These are phyloP conservation scores for Senecio squalidus DNA, from an alignment of 140 eudicot species.

Conservation along the genomic window DNA sequence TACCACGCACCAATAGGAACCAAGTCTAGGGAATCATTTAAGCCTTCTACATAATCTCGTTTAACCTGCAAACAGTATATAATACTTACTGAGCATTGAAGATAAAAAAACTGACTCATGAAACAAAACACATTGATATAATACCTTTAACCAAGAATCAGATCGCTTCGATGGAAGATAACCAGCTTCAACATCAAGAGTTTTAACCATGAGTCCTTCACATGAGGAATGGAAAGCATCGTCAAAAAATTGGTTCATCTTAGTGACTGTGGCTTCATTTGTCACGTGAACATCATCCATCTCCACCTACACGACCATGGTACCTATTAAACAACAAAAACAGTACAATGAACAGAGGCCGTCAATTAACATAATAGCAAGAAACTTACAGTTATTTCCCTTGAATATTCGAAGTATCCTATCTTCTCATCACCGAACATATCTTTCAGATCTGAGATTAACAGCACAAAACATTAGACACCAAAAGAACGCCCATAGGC, in stretches of 20 bases:
- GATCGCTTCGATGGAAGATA: conserved; percentile 93
- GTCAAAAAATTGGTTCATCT: conserved; percentile 65
- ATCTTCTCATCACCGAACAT: conserved; percentile 57
- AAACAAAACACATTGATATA: conserved; percentile 6
- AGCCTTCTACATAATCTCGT: conserved; percentile 82
- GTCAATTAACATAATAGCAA: conserved; percentile 2
- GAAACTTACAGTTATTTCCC: conserved; percentile 62
- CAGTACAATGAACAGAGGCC: not conserved
- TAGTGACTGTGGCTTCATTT: conserved; percentile 56
- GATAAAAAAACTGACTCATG: not conserved
- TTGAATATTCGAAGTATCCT: conserved; percentile 78
- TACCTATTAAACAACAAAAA: conserved; percentile 1
- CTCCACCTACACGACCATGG: conserved; percentile 56
- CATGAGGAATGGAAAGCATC: conserved; percentile 82
- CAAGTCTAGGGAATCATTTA: conserved; percentile 86
- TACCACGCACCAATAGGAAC: conserved; percentile 99
- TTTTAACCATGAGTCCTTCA: conserved; percentile 96
- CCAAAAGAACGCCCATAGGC: not conserved
- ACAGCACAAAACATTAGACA: conserved; percentile 13
- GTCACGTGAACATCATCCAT: conserved; percentile 56
- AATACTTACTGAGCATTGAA: not conserved
- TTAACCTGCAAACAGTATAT: conserved; percentile 60
- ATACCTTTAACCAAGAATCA: conserved; percentile 93
- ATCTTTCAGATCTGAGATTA: conserved; percentile 58
- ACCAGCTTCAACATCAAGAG: conserved; percentile 90